Evolutionary conservation across 208 protist genomes (phyloP).

Genomic region (Leishmania arabica): DNA sequence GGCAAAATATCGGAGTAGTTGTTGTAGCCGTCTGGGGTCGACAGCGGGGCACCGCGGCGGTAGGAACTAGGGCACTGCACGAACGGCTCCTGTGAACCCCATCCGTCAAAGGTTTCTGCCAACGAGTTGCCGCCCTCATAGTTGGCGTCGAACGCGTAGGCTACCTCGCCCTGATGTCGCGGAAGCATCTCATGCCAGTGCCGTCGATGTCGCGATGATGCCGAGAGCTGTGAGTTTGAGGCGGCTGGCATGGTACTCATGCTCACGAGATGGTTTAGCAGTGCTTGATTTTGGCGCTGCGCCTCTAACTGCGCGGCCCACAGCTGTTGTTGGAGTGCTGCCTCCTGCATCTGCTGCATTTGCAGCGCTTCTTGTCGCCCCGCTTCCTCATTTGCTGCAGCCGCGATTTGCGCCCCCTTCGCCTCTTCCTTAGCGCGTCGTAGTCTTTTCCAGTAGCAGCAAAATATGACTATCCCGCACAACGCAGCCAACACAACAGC

Average conservation of each 20-base stretch:
- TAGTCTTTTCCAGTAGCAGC: conserved; percentile 6
- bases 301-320: conserved; percentile 10
- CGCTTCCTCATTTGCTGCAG: not conserved
- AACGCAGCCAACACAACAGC: not conserved
- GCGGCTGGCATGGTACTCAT: not conserved
- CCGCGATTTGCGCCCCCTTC: not conserved
- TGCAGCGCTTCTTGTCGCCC: not conserved
- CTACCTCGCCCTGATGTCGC: not conserved
- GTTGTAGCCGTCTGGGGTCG: not conserved
- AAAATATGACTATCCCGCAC: conserved; percentile 7
- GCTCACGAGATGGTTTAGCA: not conserved
- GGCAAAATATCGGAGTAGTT: not conserved
- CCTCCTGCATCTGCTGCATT: conserved; percentile 1
- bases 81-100: not conserved
- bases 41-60: not conserved
- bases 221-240: conserved; percentile 7
- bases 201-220: not conserved
- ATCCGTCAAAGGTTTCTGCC: not conserved
- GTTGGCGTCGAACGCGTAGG: not conserved
- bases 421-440: not conserved
- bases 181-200: not conserved
- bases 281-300: conserved; percentile 6
- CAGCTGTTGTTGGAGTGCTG: conserved; percentile 1
- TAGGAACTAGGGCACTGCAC: not conserved
- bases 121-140: not conserved